These are phyloP conservation scores for Rosa multiflora DNA, from an alignment of 306 rosid species.

Conservation along the genomic window DNA sequence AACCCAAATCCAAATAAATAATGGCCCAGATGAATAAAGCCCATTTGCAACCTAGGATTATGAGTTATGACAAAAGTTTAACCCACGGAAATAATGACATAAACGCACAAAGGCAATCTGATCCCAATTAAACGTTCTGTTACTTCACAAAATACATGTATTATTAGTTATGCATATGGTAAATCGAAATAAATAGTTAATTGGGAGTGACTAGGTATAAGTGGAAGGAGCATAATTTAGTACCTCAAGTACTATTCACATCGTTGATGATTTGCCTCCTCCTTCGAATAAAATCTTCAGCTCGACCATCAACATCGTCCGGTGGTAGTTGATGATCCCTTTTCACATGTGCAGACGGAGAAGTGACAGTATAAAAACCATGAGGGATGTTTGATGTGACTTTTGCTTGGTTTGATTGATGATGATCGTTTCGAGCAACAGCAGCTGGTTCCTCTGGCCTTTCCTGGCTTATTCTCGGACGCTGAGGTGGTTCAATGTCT, in stretches of 20 bases:
- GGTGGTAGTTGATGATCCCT: not conserved
- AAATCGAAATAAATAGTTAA: not conserved
- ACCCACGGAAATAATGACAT: not conserved
- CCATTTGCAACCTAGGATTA: not conserved
- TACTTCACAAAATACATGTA: no score
- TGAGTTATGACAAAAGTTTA: no score
- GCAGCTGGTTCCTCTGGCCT: not conserved
- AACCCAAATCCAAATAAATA: not conserved
- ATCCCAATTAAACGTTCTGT: no score
- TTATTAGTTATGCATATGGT: not conserved
- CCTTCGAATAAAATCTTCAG: slow-evolving; percentile 20
- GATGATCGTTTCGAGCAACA: not conserved
- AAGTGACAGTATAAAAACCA: not conserved
- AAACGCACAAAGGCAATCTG: not conserved
- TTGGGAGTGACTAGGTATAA: not conserved
- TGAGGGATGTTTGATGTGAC: not conserved
- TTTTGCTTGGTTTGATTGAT: not conserved
- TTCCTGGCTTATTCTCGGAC: slow-evolving; percentile 18
- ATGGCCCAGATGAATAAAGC: not conserved
- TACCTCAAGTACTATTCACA: not conserved
- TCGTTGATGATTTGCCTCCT: slow-evolving; percentile 15
- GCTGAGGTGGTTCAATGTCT: not conserved
- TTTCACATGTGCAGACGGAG: not conserved
- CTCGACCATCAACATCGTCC: slow-evolving; percentile 19
- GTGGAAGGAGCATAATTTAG: not conserved